A percentile compares a stretch with the other conserved stretches of the same genome.
Conservation (phyloP, 495 filamentous ascomycete genomes). For the Platismatia glauca region DNA sequence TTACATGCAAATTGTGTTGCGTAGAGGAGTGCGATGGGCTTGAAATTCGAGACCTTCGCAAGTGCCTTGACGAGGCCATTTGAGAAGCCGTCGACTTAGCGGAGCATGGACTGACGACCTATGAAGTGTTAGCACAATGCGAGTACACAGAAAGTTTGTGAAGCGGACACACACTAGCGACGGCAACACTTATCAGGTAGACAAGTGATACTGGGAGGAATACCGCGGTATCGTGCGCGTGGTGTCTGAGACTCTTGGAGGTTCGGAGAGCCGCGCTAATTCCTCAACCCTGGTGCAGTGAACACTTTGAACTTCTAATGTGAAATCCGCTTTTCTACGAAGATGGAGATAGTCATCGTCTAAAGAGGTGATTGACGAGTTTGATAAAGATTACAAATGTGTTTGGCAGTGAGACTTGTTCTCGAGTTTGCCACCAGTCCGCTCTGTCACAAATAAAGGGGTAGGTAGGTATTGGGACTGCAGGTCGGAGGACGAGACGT, state of each 20-base stretch:
- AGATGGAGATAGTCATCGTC: not conserved
- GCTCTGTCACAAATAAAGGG: conserved; percentile 4
- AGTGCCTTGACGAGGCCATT: conserved; percentile 32
- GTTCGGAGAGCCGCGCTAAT: conserved; percentile 4
- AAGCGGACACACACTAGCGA: conserved; percentile 5
- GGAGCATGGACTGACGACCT: conserved; percentile 21
- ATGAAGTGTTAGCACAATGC: conserved; percentile 11
- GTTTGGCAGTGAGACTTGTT: not conserved
- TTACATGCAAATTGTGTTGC: conserved; percentile 29
- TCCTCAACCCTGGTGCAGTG: not conserved
- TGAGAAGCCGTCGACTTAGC: conserved; percentile 33
- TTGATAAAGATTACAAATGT: not conserved
- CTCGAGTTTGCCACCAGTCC: not conserved
- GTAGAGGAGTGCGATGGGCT: conserved; percentile 41
- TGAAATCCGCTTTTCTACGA: not conserved
- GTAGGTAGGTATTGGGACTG: not conserved
- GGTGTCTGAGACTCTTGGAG: conserved; percentile 1
- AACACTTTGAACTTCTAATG: not conserved
- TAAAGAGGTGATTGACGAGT: not conserved
- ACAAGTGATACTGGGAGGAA: not conserved
- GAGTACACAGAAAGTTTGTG: not conserved
- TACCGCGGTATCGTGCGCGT: conserved; percentile 11
- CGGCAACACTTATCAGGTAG: not conserved
- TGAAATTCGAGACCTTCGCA: conserved; percentile 36
- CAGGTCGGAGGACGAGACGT: not conserved